Conservation (phyloP, 257 asterid genomes). For the Solanum bukasovii region DNA sequence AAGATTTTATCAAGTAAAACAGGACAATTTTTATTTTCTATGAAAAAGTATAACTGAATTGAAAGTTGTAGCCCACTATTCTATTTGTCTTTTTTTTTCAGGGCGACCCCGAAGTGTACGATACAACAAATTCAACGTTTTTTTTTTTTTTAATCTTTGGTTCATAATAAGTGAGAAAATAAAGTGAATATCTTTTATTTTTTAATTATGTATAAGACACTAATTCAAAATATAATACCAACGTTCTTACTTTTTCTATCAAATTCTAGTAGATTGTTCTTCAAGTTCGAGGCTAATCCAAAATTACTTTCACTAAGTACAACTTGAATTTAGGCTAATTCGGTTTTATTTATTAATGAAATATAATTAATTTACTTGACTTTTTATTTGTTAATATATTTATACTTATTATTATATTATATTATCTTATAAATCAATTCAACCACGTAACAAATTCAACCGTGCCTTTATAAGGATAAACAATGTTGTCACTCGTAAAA, state of each 20-base stretch:
- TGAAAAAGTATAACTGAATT: background rate
- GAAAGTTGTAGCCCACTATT: background rate
- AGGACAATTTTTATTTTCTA: background rate
- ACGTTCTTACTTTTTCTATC: too few relatives aligned
- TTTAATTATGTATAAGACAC: background rate
- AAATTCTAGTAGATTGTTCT: background rate
- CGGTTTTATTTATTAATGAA: too few relatives aligned
- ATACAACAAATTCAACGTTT: background rate
- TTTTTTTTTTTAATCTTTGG: background rate
- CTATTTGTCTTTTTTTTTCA: too few relatives aligned
- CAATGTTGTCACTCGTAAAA: background rate
- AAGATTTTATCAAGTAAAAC: background rate
- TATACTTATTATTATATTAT: background rate
- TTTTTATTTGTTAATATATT: too few relatives aligned
- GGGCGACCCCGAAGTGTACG: background rate
- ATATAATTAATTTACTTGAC: background rate
- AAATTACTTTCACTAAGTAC: too few relatives aligned
- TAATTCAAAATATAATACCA: background rate
- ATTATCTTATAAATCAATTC: too few relatives aligned
- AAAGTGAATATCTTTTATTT: background rate
- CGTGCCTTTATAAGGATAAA: too few relatives aligned
- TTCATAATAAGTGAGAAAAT: background rate
- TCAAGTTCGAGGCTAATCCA: background rate
- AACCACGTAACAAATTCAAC: background rate
- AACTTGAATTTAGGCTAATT: background rate